Evolutionary conservation across 352 stramenopile genomes (phyloP), one percentile per base, ranked within the genome.

Genomic region (Phytophthora crassamura): DNA sequence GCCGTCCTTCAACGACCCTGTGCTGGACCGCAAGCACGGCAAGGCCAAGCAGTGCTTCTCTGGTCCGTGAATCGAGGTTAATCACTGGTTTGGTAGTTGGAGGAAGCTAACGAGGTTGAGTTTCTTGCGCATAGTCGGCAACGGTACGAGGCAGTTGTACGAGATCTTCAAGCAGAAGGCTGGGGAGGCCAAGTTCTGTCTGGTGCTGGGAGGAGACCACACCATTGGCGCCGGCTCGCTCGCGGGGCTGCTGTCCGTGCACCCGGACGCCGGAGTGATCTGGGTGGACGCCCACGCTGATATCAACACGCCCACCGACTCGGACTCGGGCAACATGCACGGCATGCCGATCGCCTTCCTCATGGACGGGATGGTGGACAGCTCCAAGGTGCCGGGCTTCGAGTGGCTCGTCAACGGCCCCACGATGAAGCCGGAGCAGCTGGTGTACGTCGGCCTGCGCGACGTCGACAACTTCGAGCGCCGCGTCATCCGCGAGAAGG

Each of bases 231-330:
- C 96, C 8, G 97, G 96, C 30, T 98, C 89, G 48, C 77, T 99
- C 14, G 90, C 95, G 0, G 96, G 94, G 32, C 68, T 99, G 55
- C 81, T 99, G 28, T 84, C 79, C 22, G 88, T 90, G 33, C 80
- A 95, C 68, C 96, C 96, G 5, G 81, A 99, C 57, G 95, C 95
- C 8, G 94, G 95, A 38, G 81, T 99, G 39, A 98, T 99, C 72
- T 99, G 97, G 97, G 95, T 99, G 35, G 97, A 99, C 71, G 97
- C 97, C 6, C 97, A 99, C 80, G 97, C 96, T 40, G 97, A 99
- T 83, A 95, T 99, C 62, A 99, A 99, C 82, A 98, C 94, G n/a
- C 97, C 97, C 2, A 56, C 75, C 20, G 87, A 82, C 14, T 97
- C 88, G 16, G 90, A 78, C 42, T 94, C 86, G 64, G 97, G 97